Evolutionary conservation across 2,329 filamentous ascomycete genomes (phyloP).

Genomic region (Apiospora sp.): DNA sequence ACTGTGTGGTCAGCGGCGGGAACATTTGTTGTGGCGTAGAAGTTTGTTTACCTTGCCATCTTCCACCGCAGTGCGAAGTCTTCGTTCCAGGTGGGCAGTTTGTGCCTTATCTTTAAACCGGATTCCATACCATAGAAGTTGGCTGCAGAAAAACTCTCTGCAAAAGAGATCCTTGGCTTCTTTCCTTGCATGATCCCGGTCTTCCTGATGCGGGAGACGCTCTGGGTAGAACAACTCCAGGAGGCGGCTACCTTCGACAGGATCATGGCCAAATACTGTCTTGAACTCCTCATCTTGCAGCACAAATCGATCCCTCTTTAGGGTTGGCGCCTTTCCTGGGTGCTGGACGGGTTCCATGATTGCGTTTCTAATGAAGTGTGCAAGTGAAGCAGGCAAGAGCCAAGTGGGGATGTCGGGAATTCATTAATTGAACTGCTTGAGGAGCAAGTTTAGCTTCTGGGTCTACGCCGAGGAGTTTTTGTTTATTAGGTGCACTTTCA

Average conservation of each 20-base stretch:
- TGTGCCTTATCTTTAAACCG: not conserved
- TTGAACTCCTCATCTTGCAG: not conserved
- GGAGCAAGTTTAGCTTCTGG: too few species aligned
- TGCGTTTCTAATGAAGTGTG: too few species aligned
- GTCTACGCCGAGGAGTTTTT: too few species aligned
- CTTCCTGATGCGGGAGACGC: not conserved
- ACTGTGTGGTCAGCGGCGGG: not conserved
- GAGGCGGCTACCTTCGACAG: not conserved
- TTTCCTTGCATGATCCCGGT: not conserved
- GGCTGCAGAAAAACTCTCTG: not conserved
- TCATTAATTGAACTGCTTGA: too few species aligned
- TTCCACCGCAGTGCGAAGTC: not conserved
- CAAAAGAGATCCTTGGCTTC: not conserved
- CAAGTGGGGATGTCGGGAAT: too few species aligned
- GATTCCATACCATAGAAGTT: not conserved
- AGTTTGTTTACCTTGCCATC: not conserved
- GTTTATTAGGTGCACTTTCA: too few species aligned
- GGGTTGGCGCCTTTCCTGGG: too few species aligned
- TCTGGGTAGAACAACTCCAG: not conserved
- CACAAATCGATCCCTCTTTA: not conserved
- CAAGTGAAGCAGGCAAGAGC: too few species aligned
- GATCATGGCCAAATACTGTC: too few species aligned
- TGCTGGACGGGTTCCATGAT: too few species aligned
- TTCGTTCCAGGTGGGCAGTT: not conserved
- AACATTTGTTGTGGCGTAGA: too few species aligned